Percentiles rank a stretch among this genome's conserved stretches.
Evolutionary conservation across 768 basidiomycete genomes (phyloP).

Genomic region (Lactarius hengduanensis): DNA sequence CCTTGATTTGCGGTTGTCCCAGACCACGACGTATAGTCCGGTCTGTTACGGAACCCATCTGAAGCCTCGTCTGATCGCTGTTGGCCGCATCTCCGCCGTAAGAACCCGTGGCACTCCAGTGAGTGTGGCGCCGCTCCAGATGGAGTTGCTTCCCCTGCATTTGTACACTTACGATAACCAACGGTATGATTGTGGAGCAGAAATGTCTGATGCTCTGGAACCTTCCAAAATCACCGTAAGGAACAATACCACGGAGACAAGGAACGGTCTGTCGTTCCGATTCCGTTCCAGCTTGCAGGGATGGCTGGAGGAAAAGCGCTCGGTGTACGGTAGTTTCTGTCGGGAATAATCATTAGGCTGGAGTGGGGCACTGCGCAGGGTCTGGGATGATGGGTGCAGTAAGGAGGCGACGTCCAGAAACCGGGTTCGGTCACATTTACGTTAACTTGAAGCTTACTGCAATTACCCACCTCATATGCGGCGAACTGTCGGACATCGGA

Average conservation of each 20-base stretch:
- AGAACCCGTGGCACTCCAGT: too few species aligned
- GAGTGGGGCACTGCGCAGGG: neutral
- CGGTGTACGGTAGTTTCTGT: too few species aligned
- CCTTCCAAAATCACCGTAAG: neutral
- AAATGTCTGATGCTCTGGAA: neutral
- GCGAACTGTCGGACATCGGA: neutral
- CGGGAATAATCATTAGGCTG: neutral
- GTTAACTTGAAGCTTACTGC: neutral
- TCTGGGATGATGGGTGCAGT: neutral
- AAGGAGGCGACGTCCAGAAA: neutral
- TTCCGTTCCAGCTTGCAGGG: neutral
- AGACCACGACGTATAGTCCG: too few species aligned
- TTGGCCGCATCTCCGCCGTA: too few species aligned
- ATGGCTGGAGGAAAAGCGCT: neutral
- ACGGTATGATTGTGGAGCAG: neutral
- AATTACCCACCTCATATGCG: neutral
- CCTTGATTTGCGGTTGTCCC: too few species aligned
- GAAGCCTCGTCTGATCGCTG: too few species aligned
- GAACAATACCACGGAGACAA: neutral
- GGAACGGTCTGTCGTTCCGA: neutral
- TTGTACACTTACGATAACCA: neutral
- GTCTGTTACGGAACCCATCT: too few species aligned
- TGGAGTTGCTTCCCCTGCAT: too few species aligned
- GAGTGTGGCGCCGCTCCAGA: too few species aligned
- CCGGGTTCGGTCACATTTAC: too few species aligned